Percentiles rank a stretch among this genome's conserved stretches.
Evolutionary conservation across 116 monocot genomes (phyloP).

Genomic region (Iris pallida): DNA sequence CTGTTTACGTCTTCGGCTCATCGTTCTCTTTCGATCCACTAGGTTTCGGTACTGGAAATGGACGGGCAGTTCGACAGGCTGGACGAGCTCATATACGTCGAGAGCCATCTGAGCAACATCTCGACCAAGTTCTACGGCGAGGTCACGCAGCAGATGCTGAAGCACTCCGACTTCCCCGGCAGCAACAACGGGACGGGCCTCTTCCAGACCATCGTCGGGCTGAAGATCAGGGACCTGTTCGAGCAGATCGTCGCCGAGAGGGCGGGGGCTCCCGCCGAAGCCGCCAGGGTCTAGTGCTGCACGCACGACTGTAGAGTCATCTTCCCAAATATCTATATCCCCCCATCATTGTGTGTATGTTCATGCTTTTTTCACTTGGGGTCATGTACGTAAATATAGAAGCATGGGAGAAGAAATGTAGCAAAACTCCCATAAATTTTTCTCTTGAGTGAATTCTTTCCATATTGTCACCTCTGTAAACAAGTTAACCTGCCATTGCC

Average conservation of each 20-base stretch:
- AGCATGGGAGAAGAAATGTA: too few relatives aligned
- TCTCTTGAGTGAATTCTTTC: too few relatives aligned
- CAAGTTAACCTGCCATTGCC: too few relatives aligned
- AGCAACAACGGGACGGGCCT: conserved; percentile 95
- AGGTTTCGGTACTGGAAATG: conserved; percentile 94
- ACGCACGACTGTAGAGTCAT: not conserved
- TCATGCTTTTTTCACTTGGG: too few relatives aligned
- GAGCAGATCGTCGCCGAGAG: conserved; percentile 68
- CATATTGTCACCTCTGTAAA: too few relatives aligned
- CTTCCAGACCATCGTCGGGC: conserved; percentile 84
- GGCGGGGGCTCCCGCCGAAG: conserved; percentile 28
- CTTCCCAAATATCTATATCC: not conserved
- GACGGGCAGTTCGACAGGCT: conserved; percentile 95
- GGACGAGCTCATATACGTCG: conserved; percentile 96
- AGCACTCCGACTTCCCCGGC: conserved; percentile 83
- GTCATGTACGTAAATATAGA: too few relatives aligned
- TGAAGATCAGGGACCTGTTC: conserved; percentile 87
- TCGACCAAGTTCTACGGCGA: conserved; percentile 95
- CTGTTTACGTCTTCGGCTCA: not conserved
- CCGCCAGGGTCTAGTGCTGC: conserved; percentile 50
- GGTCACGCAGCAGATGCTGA: conserved; percentile 95
- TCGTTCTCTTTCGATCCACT: not conserved
- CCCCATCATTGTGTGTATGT: too few relatives aligned
- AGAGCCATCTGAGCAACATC: conserved; percentile 88
- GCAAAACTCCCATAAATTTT: too few relatives aligned